Evolutionary conservation across 2,329 filamentous ascomycete genomes (phyloP).

Genomic region (Hortaea sp.): DNA sequence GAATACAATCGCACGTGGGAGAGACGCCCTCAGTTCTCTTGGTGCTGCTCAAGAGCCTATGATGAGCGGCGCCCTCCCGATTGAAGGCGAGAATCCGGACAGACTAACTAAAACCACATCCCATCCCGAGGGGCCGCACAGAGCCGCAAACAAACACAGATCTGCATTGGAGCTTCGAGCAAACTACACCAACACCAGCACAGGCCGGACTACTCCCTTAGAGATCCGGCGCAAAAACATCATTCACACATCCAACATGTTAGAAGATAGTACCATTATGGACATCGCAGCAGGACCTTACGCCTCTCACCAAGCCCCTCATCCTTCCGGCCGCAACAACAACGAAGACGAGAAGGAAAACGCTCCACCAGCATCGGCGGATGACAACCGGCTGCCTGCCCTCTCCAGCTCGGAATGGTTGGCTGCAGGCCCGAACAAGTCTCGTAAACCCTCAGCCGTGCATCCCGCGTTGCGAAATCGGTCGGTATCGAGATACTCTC

Average conservation of each 20-base stretch:
- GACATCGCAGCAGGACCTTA: constrained; percentile 27
- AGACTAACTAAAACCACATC: neutral
- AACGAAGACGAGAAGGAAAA: constrained; percentile 10
- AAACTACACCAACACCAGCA: constrained; percentile 18
- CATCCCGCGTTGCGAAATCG: constrained; percentile 8
- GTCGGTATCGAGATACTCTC: constrained; percentile 2
- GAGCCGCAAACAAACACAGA: constrained; percentile 9
- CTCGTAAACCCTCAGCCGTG: constrained; percentile 1
- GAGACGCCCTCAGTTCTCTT: neutral
- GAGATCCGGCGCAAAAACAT: constrained; percentile 15
- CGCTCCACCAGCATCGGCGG: constrained; percentile 5
- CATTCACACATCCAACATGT: constrained; percentile 10
- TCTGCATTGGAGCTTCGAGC: constrained; percentile 26
- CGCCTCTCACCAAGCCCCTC: constrained; percentile 6
- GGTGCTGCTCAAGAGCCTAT: neutral
- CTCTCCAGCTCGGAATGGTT: constrained; percentile 24
- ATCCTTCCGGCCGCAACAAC: neutral
- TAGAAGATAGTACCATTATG: constrained; percentile 23
- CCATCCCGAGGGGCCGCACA: neutral
- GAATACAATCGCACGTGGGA: constrained; percentile 2
- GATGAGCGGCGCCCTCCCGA: constrained; percentile 2
- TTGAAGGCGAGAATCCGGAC: neutral
- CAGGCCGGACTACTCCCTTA: constrained; percentile 10
- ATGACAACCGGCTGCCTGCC: constrained; percentile 10
- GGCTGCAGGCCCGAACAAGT: constrained; percentile 11